phyloP scores from a whole-genome alignment of 139 green algal species.

The Chlorella sorokiniana region DNA sequence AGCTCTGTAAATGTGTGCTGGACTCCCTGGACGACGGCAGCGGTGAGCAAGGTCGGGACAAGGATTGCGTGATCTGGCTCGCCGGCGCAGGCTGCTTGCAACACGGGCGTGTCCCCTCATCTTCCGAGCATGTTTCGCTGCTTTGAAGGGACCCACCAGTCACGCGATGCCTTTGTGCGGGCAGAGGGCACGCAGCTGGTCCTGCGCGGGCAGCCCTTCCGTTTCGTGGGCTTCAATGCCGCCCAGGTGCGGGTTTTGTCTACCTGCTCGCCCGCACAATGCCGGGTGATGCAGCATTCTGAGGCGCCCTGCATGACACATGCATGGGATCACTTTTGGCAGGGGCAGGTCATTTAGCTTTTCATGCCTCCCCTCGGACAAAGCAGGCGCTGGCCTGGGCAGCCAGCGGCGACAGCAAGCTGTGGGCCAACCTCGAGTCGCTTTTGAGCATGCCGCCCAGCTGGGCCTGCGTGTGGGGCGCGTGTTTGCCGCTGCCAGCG shows the following conservation, averaged over 20 bases:
- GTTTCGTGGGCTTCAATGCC: constrained; percentile 12
- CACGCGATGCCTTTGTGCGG: background rate
- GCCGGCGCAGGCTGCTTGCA: background rate
- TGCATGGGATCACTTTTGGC: too few relatives aligned
- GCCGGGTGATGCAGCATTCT: too few relatives aligned
- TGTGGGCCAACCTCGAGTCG: background rate
- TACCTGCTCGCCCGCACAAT: background rate
- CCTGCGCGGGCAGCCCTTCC: background rate
- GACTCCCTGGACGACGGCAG: background rate
- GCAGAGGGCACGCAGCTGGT: background rate
- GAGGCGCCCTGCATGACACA: too few relatives aligned
- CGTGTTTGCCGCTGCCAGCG: background rate
- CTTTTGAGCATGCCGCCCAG: background rate
- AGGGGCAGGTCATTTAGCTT: too few relatives aligned
- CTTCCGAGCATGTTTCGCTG: background rate
- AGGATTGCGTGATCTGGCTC: background rate
- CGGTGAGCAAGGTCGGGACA: background rate
- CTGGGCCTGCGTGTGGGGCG: background rate
- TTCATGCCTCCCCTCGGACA: too few relatives aligned
- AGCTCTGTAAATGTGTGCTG: constrained; percentile 24
- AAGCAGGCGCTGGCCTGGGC: constrained; percentile 25
- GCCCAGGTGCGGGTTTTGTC: background rate
- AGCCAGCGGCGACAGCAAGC: background rate
- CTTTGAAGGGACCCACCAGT: background rate
- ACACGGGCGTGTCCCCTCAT: background rate